Evolutionary conservation across 2,329 filamentous ascomycete genomes (phyloP), one percentile per base, ranked within the genome.

Genomic region (Cladophialophora exuberans): DNA sequence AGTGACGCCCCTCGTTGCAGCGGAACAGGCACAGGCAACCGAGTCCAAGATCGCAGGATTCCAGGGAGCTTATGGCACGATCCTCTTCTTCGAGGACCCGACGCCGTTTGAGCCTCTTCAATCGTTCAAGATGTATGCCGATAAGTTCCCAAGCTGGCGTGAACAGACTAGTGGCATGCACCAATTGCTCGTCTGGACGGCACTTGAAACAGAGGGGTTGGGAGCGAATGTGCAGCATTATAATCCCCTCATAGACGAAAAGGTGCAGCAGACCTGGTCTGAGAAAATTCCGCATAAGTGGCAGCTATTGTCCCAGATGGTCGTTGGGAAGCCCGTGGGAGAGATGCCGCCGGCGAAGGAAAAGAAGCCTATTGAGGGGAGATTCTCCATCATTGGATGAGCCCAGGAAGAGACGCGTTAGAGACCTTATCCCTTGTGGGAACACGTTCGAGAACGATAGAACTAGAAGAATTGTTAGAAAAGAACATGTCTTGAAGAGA

Each of bases 141-240:
- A 93, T 70, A 83, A 86, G 65, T 95, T 96, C 80, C 83, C 84
- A 60, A 67, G 69, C 64, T 96, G 89, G 89, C 84, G 85, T 53
- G 76, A 81, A 60, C 89, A 96, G 75, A 84, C 85, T 59, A 82
- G 81, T 70, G 92, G 82, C 72, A 96, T 96, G 85, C 82, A 89
- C 15, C 43, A 45, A 33, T 45, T 83, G 74, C 78, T 84, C 61
- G 71, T 90, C 64, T 96, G 91, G 91, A 86, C 86, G 17, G 88
- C 86, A 2, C 83, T 96, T 54, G 88, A 91, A 76, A 80, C 86
- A 57, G 89, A 94, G 70, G 90, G 90, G 22, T 82, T 95, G 52
- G 90, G 90, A 62, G 88, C 86, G 69, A 95, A 91, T 79, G 80
- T 96, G 52, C 90, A 96, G 81, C 90, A 96, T 79, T 95, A 96